A percentile compares a stretch with the other conserved stretches of the same genome.
Evolutionary conservation across 2,329 filamentous ascomycete genomes (phyloP).

Genomic region (Teratosphaeriaceae sp.): DNA sequence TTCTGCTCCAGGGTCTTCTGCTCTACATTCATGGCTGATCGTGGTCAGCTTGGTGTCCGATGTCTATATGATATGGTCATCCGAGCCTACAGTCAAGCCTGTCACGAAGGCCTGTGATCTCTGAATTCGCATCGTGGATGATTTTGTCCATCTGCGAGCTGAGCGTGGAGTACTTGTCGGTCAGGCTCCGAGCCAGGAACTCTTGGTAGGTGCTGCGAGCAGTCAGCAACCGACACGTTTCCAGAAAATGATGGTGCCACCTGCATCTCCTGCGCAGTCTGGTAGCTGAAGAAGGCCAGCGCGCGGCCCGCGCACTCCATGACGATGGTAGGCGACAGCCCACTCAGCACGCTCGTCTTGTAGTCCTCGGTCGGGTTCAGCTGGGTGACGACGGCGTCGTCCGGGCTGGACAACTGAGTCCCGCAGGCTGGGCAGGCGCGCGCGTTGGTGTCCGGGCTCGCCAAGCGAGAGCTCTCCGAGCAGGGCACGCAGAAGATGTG

Average conservation of each 20-base stretch:
- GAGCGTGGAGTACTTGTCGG: conserved; percentile 62
- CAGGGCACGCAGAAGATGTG: conserved; percentile 83
- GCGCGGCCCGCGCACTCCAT: conserved; percentile 81
- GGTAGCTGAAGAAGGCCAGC: conserved; percentile 80
- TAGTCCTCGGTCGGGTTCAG: conserved; percentile 81
- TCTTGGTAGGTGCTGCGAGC: conserved; percentile 64
- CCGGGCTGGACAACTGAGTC: conserved; percentile 58
- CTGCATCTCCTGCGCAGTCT: conserved; percentile 76
- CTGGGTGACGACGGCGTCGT: conserved; percentile 66
- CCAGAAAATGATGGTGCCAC: conserved; percentile 16
- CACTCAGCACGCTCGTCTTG: conserved; percentile 79
- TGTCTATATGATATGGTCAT: neutral
- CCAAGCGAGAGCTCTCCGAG: conserved; percentile 58
- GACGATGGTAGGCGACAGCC: conserved; percentile 70
- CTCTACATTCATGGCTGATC: conserved; percentile 47
- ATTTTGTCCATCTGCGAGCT: conserved; percentile 64
- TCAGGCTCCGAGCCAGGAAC: conserved; percentile 62
- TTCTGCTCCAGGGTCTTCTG: conserved; percentile 60
- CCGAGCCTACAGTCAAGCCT: conserved; percentile 45
- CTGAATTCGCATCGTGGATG: conserved; percentile 66
- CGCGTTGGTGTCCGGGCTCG: conserved; percentile 43
- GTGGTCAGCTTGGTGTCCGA: conserved; percentile 5
- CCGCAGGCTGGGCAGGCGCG: conserved; percentile 71
- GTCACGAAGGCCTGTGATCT: conserved; percentile 60
- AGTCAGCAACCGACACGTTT: conserved; percentile 13